Conservation (phyloP, 352 stramenopile species). For the Phytopythium helicoides region DNA sequence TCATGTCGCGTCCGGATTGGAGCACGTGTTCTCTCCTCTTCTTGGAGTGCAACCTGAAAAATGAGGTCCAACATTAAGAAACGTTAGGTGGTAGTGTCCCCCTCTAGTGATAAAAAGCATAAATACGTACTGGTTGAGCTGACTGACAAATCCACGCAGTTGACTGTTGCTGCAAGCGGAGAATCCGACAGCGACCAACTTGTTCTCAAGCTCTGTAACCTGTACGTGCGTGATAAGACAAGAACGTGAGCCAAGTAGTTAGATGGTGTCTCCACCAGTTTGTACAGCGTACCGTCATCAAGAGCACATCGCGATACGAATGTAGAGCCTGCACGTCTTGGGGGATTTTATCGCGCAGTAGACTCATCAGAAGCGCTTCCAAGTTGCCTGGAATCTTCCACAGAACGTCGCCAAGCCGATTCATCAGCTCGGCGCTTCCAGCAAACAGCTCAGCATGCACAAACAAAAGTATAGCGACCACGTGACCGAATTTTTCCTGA, state of each 20-base stretch:
- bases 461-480: constrained; percentile 51
- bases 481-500: constrained; percentile 33
- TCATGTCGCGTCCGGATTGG: constrained; percentile 43
- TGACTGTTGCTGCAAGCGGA: constrained; percentile 47
- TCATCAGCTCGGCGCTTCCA: constrained; percentile 43
- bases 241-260: background rate
- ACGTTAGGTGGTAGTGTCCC: background rate
- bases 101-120: background rate
- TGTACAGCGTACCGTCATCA: constrained; percentile 26
- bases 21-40: constrained; percentile 66
- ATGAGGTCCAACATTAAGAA: background rate
- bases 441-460: constrained; percentile 50
- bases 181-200: constrained; percentile 46
- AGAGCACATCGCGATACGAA: constrained; percentile 42
- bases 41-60: constrained; percentile 61
- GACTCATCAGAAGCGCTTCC: constrained; percentile 55
- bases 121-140: constrained; percentile 51
- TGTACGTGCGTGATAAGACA: constrained; percentile 8
- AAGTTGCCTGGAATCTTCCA: constrained; percentile 77
- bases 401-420: constrained; percentile 43
- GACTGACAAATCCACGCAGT: constrained; percentile 49
- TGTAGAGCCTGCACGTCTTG: constrained; percentile 51
- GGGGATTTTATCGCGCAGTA: constrained; percentile 69
- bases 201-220: constrained; percentile 49
- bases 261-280: background rate